Conservation (phyloP, 257 asterid genomes). For the Linderniella brevidens region DNA sequence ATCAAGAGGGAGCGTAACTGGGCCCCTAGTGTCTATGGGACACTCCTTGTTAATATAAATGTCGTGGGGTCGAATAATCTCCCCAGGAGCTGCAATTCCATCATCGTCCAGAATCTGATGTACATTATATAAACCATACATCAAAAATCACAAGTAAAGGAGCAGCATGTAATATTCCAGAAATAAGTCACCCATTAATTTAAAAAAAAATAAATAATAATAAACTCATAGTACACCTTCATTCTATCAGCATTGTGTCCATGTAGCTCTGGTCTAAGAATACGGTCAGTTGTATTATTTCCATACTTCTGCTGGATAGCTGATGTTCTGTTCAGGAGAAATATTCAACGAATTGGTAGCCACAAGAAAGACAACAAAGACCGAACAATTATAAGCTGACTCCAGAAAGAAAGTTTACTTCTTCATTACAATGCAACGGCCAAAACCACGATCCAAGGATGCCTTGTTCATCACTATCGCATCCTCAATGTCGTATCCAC, state of each 20-base stretch:
- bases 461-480: constrained; percentile 97
- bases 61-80: constrained; percentile 53
- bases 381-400: too few relatives aligned
- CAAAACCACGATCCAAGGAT: constrained; percentile 97
- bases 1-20: constrained; percentile 17
- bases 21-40: constrained; percentile 34
- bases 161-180: background rate
- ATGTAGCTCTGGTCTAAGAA: constrained; percentile 41
- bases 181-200: background rate
- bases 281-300: constrained; percentile 48
- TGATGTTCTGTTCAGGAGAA: constrained; percentile 27
- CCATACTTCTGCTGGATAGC: constrained; percentile 46
- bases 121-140: constrained; percentile 11
- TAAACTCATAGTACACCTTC: constrained; percentile 79
- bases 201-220: background rate
- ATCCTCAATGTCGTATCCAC: constrained; percentile 98
- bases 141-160: background rate
- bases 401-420: constrained; percentile 21
- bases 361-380: background rate
- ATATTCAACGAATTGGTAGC: constrained; percentile 1
- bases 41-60: constrained; percentile 57
- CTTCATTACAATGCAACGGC: constrained; percentile 88
- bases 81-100: constrained; percentile 96
- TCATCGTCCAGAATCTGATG: constrained; percentile 75
- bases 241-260: constrained; percentile 35